A percentile compares a stretch with the other conserved stretches of the same genome.
Evolutionary conservation across 2,329 filamentous ascomycete species (phyloP).

Genomic region (Thermomyces lanuginosus): DNA sequence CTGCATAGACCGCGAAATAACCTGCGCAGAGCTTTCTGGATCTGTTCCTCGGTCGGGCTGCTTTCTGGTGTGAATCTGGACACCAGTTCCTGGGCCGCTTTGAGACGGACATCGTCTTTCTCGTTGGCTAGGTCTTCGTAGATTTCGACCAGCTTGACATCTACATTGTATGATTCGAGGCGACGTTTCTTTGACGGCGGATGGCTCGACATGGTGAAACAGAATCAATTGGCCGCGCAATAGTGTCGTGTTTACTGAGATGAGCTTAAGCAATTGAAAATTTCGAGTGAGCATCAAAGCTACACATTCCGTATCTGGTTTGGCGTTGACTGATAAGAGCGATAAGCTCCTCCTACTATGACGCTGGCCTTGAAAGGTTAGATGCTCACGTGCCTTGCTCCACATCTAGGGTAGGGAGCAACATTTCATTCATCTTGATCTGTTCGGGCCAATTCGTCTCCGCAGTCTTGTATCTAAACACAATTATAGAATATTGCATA

Average conservation of each 20-base stretch:
- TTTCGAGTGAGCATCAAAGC: constrained; percentile 8
- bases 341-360: too few relatives aligned
- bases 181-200: constrained; percentile 21
- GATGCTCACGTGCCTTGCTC: too few relatives aligned
- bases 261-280: constrained; percentile 7
- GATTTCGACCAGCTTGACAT: constrained; percentile 32
- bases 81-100: constrained; percentile 28
- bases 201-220: constrained; percentile 15
- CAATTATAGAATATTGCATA: constrained; percentile 4
- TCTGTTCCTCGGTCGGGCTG: constrained; percentile 24
- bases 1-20: constrained; percentile 81
- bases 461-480: constrained; percentile 1
- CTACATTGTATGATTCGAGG: constrained; percentile 26
- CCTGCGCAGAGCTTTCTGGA: constrained; percentile 35
- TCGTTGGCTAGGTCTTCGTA: constrained; percentile 34
- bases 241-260: constrained; percentile 1
- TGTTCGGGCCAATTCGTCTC: background rate
- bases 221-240: constrained; percentile 10
- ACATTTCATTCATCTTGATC: background rate
- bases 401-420: too few relatives aligned
- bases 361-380: too few relatives aligned
- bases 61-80: constrained; percentile 29
- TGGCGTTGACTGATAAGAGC: constrained; percentile 9
- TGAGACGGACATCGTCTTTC: constrained; percentile 30
- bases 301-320: constrained; percentile 7